phyloP scores from a whole-genome alignment of 176 grass and related monocot species.

The Tillandsia fasciculata region DNA sequence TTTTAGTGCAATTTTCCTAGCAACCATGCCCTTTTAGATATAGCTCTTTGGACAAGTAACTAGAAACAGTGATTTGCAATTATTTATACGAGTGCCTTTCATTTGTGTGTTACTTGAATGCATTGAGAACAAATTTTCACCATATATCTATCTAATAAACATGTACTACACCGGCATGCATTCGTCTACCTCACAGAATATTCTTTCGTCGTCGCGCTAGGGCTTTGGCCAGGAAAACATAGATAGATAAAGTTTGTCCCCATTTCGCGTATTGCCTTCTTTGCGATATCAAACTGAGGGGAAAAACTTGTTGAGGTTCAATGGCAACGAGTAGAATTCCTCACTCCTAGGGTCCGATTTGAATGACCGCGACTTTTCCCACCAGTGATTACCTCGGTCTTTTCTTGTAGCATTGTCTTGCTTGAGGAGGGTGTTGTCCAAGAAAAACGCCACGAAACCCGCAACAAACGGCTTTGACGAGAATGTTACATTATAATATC shows the following conservation, averaged over 20 bases:
- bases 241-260: neutral
- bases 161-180: neutral
- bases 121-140: no score
- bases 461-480: conserved; percentile 76
- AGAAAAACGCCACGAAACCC: conserved; percentile 63
- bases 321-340: conserved; percentile 76
- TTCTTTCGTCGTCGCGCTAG: neutral
- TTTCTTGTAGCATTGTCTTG: conserved; percentile 37
- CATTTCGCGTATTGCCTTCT: neutral
- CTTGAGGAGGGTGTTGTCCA: conserved; percentile 58
- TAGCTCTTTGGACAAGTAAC: neutral
- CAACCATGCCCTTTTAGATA: neutral
- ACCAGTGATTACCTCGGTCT: conserved; percentile 79
- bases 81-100: neutral
- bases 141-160: no score
- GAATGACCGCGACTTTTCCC: conserved; percentile 70
- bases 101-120: no score
- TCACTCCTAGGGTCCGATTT: conserved; percentile 59
- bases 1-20: neutral
- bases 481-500: conserved; percentile 87
- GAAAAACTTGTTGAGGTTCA: conserved; percentile 83
- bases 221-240: neutral
- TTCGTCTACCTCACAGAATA: neutral
- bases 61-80: neutral
- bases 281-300: conserved; percentile 36